Conservation (phyloP, 1,139 yeast genomes). For the Taphrina communis region DNA sequence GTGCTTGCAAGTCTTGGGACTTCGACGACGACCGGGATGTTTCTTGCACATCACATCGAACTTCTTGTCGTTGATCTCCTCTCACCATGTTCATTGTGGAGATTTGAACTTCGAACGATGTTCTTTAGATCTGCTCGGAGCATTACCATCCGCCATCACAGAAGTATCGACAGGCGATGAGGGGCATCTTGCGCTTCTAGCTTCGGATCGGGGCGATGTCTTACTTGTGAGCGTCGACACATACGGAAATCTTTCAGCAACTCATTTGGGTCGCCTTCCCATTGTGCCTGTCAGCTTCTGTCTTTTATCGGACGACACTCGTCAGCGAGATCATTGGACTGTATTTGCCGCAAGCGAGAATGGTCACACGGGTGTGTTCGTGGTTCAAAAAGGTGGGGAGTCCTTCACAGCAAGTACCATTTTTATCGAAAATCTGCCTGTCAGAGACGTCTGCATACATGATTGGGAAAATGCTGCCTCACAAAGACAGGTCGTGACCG, state of each 20-base stretch:
- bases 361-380: slow-evolving; percentile 14
- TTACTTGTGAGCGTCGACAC: background rate
- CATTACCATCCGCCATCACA: slow-evolving; percentile 2
- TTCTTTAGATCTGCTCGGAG: background rate
- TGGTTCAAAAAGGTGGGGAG: background rate
- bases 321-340: background rate
- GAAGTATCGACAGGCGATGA: background rate
- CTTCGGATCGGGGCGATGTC: slow-evolving; percentile 7
- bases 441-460: slow-evolving; percentile 4
- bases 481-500: slow-evolving; percentile 3
- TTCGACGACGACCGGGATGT: slow-evolving; percentile 8
- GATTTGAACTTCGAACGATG: slow-evolving; percentile 18
- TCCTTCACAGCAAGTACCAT: background rate
- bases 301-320: background rate
- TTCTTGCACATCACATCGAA: slow-evolving; percentile 16
- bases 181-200: slow-evolving; percentile 10
- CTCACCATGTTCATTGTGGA: slow-evolving; percentile 18
- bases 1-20: background rate
- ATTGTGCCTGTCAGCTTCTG: background rate
- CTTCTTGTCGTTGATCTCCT: slow-evolving; percentile 3
- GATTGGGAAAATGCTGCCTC: background rate
- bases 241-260: background rate
- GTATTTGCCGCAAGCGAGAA: slow-evolving; percentile 12
- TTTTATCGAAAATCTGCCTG: slow-evolving; percentile 10
- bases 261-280: background rate